Evolutionary conservation across 2,329 filamentous ascomycete genomes (phyloP).

Genomic region (Blastomyces percursus): DNA sequence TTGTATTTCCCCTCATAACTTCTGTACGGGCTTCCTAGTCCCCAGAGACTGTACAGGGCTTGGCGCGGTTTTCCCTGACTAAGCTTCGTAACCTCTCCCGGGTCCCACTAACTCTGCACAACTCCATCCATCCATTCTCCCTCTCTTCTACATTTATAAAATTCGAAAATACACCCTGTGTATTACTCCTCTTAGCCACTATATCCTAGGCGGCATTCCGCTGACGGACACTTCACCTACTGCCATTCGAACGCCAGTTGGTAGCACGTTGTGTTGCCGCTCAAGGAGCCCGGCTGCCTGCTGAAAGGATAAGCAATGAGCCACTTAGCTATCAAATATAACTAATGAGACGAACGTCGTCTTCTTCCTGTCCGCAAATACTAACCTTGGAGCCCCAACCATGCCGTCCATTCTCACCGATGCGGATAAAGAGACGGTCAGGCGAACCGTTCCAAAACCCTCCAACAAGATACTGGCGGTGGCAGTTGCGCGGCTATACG

Average conservation of each 20-base stretch:
- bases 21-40: background rate
- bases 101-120: background rate
- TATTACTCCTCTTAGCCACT: background rate
- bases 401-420: constrained; percentile 66
- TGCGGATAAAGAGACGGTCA: constrained; percentile 92
- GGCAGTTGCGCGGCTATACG: constrained; percentile 83
- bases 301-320: background rate
- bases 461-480: constrained; percentile 97
- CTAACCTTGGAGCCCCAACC: constrained; percentile 7
- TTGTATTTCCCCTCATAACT: background rate
- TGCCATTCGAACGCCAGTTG: background rate
- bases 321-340: background rate
- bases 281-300: background rate
- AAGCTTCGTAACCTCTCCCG: background rate
- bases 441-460: constrained; percentile 83
- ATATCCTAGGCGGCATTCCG: background rate
- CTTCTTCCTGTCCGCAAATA: background rate
- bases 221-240: background rate
- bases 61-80: background rate
- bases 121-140: background rate
- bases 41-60: background rate
- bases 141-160: background rate
- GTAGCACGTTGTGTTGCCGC: too few relatives aligned
- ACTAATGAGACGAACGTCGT: background rate
- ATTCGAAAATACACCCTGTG: background rate